Conservation (phyloP, 345 rosid species). For the Dipteronia dyeriana region DNA sequence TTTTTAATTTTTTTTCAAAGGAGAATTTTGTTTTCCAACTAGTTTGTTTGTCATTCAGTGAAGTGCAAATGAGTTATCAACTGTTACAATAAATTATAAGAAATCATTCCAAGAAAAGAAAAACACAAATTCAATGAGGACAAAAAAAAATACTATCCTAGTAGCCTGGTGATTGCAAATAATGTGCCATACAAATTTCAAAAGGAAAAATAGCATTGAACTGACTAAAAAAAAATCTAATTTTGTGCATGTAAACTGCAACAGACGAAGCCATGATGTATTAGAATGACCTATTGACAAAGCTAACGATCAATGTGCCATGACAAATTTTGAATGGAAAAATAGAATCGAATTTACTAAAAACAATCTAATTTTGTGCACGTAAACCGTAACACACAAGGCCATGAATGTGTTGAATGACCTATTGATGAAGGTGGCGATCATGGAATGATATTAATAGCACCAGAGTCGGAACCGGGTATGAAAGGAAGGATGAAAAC, state of each 20-base stretch:
- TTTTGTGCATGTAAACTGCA: background rate
- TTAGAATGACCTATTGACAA: no score
- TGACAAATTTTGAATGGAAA: no score
- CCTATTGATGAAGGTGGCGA: no score
- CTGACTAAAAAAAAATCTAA: no score
- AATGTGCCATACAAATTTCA: background rate
- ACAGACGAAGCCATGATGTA: background rate
- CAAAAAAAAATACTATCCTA: background rate
- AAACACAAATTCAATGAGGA: background rate
- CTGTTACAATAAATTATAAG: background rate
- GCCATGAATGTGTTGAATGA: no score
- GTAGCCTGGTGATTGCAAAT: background rate
- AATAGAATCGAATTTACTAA: no score
- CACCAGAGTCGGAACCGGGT: background rate
- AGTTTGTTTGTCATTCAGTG: background rate
- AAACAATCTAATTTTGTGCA: no score
- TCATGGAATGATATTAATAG: constrained; percentile 2
- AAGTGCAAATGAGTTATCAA: background rate
- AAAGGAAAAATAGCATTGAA: background rate
- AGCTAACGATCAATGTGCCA: background rate
- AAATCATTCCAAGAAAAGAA: background rate
- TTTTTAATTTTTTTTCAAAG: no score
- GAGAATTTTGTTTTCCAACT: no score
- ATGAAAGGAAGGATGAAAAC: constrained; percentile 14
- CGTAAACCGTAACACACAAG: no score